Conservation (phyloP, 2,329 filamentous ascomycete species). For the Apiospora koreana region DNA sequence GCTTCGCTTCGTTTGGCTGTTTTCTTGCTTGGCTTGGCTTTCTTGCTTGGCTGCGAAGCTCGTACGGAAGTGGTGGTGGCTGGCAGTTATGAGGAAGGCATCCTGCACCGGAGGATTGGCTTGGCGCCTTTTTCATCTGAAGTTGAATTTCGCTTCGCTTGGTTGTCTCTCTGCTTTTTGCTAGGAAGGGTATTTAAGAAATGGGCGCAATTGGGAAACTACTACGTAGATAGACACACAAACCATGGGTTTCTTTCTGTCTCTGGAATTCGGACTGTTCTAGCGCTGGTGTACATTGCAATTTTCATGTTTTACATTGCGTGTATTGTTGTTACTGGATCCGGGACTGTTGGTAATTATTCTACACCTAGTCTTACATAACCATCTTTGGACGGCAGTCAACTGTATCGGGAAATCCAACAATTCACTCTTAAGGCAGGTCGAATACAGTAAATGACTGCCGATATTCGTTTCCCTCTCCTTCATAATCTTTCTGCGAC, state of each 20-base stretch:
- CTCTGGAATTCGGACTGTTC: not conserved
- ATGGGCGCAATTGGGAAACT: too few species aligned
- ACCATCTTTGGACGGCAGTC: not conserved
- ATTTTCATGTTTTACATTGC: not conserved
- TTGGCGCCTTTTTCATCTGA: not conserved
- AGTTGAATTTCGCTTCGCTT: not conserved
- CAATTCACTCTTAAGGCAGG: not conserved
- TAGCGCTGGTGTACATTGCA: not conserved
- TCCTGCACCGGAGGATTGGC: not conserved
- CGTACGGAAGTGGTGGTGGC: not conserved
- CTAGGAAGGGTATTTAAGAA: not conserved
- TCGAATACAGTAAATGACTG: not conserved
- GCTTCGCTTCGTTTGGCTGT: too few species aligned
- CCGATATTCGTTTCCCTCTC: not conserved
- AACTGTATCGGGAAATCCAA: not conserved
- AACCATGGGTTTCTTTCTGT: not conserved
- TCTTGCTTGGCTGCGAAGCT: too few species aligned
- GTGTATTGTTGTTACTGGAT: not conserved
- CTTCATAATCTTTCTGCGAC: not conserved
- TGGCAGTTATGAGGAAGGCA: not conserved
- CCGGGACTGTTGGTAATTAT: not conserved
- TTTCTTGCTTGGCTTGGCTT: too few species aligned
- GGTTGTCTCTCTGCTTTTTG: not conserved
- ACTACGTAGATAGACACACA: not conserved
- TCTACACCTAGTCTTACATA: too few species aligned